These are phyloP conservation scores for Fusarium illudens DNA, from an alignment of 2,329 filamentous ascomycete species.

Conservation along the genomic window DNA sequence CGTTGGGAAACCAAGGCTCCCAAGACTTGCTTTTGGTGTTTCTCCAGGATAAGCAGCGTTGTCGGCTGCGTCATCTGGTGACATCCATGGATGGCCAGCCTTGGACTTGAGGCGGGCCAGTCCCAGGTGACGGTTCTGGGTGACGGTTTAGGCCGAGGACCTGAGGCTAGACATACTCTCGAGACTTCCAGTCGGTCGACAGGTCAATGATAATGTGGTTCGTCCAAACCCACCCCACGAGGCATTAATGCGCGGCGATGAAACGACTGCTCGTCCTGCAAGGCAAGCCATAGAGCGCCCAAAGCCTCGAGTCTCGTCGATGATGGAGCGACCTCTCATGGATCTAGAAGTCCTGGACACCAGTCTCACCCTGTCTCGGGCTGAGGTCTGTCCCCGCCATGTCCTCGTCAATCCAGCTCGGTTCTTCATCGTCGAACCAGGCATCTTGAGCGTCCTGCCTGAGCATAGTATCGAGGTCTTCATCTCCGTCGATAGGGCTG, in stretches of 20 bases:
- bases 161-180: background rate
- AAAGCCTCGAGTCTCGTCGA: background rate
- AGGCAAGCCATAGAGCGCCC: background rate
- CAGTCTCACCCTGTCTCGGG: conserved; percentile 66
- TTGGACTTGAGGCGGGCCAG: background rate
- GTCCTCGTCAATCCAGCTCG: conserved; percentile 65
- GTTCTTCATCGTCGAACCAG: conserved; percentile 84
- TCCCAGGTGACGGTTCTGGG: background rate
- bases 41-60: conserved; percentile 18
- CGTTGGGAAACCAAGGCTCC: background rate
- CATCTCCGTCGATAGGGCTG: conserved; percentile 71
- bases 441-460: conserved; percentile 72
- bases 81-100: no score
- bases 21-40: background rate
- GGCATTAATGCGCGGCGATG: background rate
- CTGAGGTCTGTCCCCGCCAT: conserved; percentile 27
- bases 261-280: background rate
- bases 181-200: background rate
- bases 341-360: conserved; percentile 73
- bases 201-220: no score
- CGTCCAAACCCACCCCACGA: background rate
- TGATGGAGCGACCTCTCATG: background rate
- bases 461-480: conserved; percentile 72
- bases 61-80: background rate
- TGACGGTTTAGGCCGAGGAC: background rate